Evolutionary conservation across 441 rosid species (phyloP), one percentile per base, ranked within the genome.

Genomic region (Iberis amara): DNA sequence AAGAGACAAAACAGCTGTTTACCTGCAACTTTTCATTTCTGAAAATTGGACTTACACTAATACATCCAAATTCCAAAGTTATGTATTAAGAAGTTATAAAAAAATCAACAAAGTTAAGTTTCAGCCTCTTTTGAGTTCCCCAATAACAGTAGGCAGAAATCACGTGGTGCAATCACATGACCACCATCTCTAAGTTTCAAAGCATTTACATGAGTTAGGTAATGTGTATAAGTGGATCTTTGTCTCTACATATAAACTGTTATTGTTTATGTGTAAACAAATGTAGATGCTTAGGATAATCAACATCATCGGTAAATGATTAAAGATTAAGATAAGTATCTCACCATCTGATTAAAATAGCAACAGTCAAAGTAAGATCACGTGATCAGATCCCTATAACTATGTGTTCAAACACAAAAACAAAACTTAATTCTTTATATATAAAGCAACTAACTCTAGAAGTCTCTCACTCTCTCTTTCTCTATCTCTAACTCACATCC

Each of bases 311-410:
- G 3, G 50, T 55, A 47, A 50, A 51, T 51, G 54, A 64, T 65
- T 46, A n/a, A 44, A 14, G 43, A 58, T 45, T 23, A 65, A 52
- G 65, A 59, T 65, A 52, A 65, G 50, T 49, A 55, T 51, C 46
- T 35, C 66, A 18, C 15, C 53, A n/a, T 28, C 47, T 44, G 52
- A 31, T 7, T 30, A n/a, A 11, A 43, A 23, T 55, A 48, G 37
- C 66, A 55, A 2, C 33, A 61, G 71, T 67, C 62, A 67, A 61
- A 67, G 32, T 42, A 37, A 5, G 59, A 67, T 67, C 67, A 67
- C 71, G 71, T 67, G 71, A 61, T 67, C 71, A 61, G 71, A 67
- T 67, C 71, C 71, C 58, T 8, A 55, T 41, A 55, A 49, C 71
- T 42, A 54, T 59, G 71, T 66, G 33, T 52, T 40, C 30, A 40